Evolutionary conservation across 2,329 filamentous ascomycete species (phyloP), one percentile per base, ranked within the genome.

Genomic region (Aaosphaeria pasadenensis): DNA sequence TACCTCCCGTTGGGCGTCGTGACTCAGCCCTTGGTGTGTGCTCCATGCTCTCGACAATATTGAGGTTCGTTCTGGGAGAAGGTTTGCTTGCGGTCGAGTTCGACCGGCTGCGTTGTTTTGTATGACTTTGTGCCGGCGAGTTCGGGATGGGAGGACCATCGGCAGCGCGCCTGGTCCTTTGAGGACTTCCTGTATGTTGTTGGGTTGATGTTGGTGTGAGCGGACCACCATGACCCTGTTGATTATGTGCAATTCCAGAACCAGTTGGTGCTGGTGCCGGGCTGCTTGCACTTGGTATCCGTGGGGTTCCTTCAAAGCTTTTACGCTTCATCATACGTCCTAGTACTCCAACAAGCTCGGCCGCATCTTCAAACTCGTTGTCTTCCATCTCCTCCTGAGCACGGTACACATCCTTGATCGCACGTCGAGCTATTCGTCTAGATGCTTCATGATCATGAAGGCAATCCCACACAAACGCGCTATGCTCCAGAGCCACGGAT

Each of bases 401-500:
- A 48, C 91, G 87, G 65, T 96, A 96, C 1, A 96, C 92, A 59
- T 96, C 90, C 39, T 88, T 81, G 51, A 97, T 94, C 3, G 91
- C 89, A 35, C 85, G 80, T 60, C 89, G 87, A 7, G 94, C 92
- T 11, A 96, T 71, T 46, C 82, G 81, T 31, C 91, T 81, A 44
- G 89, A 91, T 33, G 78, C 83, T 24, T 91, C 85, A 42, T 82
- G 77, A 59, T 97, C 91, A 64, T 94, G 89, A 2, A 89, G 79
- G 63, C 92, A 97, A 64, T 97, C 94, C 75, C 92, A 96, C 1
- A 96, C 75, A 66, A 96, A 99, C 0, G 91, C 91, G 11, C 88
- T 84, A 67, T 95, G 95, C 69, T 99, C 94, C 1, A 95, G 87
- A 61, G 94, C 94, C 45, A 95, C 87, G 0, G 89, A 95, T 0